Evolutionary conservation across 2,329 filamentous ascomycete genomes (phyloP).

Genomic region (Fusarium sp.): DNA sequence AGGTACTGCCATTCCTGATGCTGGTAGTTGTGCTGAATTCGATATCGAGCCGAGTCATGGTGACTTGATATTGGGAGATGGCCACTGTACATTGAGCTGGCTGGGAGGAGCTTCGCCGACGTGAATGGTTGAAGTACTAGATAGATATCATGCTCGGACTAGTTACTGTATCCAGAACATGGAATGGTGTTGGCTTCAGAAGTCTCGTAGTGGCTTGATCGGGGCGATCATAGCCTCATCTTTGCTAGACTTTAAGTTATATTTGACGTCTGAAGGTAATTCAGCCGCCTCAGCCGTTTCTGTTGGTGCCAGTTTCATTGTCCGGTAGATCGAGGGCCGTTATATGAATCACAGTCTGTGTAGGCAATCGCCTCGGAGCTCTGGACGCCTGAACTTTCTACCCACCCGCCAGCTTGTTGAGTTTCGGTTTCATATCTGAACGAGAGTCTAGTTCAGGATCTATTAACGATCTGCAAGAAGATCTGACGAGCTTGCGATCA

Average conservation of each 20-base stretch:
- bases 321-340: not conserved
- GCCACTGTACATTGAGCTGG: not conserved
- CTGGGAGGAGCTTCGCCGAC: too few relatives aligned
- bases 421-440: not conserved
- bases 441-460: not conserved
- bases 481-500: not conserved
- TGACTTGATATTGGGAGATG: not conserved
- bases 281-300: constrained; percentile 12
- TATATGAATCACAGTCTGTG: not conserved
- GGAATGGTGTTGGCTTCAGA: not conserved
- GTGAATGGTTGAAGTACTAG: not conserved
- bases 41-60: not conserved
- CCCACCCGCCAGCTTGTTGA: not conserved
- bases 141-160: not conserved
- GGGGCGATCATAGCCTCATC: not conserved
- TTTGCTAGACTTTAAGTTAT: not conserved
- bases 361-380: not conserved
- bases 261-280: not conserved
- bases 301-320: not conserved
- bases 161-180: not conserved
- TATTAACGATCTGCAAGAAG: not conserved
- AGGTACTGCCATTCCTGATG: not conserved
- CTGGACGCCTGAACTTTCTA: not conserved
- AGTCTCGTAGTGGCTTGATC: not conserved
- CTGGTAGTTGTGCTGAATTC: not conserved